A percentile compares a stretch with the other conserved stretches of the same genome.
Evolutionary conservation across 306 rosid species (phyloP).

Genomic region (Quillaja saponaria): DNA sequence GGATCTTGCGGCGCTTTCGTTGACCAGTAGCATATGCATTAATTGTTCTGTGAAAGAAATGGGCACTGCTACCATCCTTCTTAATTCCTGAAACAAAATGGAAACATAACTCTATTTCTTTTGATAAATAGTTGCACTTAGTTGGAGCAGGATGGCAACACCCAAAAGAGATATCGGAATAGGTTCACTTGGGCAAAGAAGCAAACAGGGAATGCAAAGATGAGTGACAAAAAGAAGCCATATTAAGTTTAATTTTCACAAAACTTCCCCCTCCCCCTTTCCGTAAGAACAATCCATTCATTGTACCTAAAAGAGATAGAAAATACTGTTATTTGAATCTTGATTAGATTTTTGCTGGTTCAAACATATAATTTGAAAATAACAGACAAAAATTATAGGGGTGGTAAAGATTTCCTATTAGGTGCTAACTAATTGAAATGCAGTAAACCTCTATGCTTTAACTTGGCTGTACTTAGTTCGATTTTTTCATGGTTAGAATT

Average conservation of each 20-base stretch:
- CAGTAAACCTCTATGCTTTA: neutral
- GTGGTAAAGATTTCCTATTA: neutral
- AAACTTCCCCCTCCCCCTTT: slow-evolving; percentile 2
- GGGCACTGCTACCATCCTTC: slow-evolving; percentile 75
- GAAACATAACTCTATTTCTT: neutral
- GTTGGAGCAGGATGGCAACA: neutral
- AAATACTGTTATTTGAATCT: slow-evolving; percentile 16
- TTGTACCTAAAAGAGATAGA: slow-evolving; percentile 3
- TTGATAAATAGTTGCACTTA: neutral
- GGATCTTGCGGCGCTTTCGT: slow-evolving; percentile 62
- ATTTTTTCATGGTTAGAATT: slow-evolving; percentile 7
- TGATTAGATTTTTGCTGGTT: slow-evolving; percentile 7
- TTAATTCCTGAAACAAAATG: slow-evolving; percentile 60
- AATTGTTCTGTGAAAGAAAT: slow-evolving; percentile 68
- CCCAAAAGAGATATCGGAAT: neutral
- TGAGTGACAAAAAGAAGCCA: slow-evolving; percentile 1
- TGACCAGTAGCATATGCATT: slow-evolving; percentile 85
- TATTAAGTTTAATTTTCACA: slow-evolving; percentile 22
- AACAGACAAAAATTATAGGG: neutral
- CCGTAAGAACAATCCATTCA: neutral
- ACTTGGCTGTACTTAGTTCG: too few species aligned
- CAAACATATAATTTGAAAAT: neutral
- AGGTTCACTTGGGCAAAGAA: neutral
- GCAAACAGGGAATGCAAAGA: neutral
- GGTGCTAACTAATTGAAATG: slow-evolving; percentile 2